phyloP scores from a whole-genome alignment of 1,284 basidiomycete genomes.

The Pseudozyma tsukubaensis region DNA sequence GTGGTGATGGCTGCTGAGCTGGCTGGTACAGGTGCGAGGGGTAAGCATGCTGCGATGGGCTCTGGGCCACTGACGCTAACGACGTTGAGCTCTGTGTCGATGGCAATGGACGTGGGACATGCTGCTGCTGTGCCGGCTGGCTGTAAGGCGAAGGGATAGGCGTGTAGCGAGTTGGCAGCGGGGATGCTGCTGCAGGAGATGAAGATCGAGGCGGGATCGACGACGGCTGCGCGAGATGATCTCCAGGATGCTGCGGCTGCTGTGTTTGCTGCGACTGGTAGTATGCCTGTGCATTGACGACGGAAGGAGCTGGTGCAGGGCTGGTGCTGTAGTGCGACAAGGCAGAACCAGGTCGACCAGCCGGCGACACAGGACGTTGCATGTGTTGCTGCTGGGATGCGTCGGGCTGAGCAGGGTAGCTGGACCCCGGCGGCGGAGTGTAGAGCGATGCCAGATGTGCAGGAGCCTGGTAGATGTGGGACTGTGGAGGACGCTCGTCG shows the following conservation, averaged over 20 bases:
- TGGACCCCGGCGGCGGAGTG: slow-evolving; percentile 22
- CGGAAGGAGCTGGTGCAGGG: slow-evolving; percentile 36
- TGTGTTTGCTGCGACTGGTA: slow-evolving; percentile 36
- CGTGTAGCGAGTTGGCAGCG: slow-evolving; percentile 15
- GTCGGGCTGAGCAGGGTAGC: neutral
- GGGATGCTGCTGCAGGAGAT: slow-evolving; percentile 20
- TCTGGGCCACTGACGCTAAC: slow-evolving; percentile 12
- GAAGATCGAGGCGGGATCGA: slow-evolving; percentile 28
- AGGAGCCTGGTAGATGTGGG: slow-evolving; percentile 48
- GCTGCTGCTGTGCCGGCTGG: slow-evolving; percentile 21
- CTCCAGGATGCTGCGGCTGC: slow-evolving; percentile 17
- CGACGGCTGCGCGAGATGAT: slow-evolving; percentile 25
- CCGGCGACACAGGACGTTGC: slow-evolving; percentile 43
- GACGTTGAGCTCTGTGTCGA: slow-evolving; percentile 35
- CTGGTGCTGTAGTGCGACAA: slow-evolving; percentile 37
- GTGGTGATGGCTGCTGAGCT: slow-evolving; percentile 32
- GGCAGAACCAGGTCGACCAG: slow-evolving; percentile 29
- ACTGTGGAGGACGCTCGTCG: slow-evolving; percentile 37
- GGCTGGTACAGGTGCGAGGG: slow-evolving; percentile 38
- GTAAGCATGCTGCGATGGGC: slow-evolving; percentile 14
- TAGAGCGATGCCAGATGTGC: slow-evolving; percentile 46
- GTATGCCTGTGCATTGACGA: slow-evolving; percentile 49
- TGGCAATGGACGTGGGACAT: slow-evolving; percentile 34
- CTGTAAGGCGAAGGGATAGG: slow-evolving; percentile 39
- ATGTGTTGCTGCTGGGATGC: slow-evolving; percentile 4